Conservation (phyloP, 352 stramenopile genomes). For the Globisporangium parvum region DNA sequence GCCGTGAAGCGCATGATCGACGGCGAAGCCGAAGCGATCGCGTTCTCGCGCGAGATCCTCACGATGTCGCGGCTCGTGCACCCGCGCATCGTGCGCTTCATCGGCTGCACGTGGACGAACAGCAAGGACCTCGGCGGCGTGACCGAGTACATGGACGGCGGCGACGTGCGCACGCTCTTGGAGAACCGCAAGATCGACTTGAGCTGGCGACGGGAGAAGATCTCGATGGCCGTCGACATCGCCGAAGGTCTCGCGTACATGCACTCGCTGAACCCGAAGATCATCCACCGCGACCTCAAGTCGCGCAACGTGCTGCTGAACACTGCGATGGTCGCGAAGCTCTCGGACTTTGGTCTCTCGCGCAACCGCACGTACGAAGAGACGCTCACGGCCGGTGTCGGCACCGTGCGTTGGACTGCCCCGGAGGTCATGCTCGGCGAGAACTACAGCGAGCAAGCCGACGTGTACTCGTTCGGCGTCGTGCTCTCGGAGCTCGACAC, state of each 20-base stretch:
- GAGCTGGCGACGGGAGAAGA: slow-evolving; percentile 78
- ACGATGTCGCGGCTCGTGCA: slow-evolving; percentile 78
- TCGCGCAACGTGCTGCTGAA: slow-evolving; percentile 80
- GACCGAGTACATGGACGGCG: slow-evolving; percentile 85
- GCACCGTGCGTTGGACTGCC: slow-evolving; percentile 81
- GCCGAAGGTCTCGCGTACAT: slow-evolving; percentile 78
- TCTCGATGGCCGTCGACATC: slow-evolving; percentile 81
- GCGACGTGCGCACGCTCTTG: slow-evolving; percentile 75
- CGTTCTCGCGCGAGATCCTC: slow-evolving; percentile 76
- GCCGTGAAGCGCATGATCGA: slow-evolving; percentile 87
- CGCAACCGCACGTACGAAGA: slow-evolving; percentile 84
- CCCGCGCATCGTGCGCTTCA: slow-evolving; percentile 83
- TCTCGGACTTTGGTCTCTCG: slow-evolving; percentile 81
- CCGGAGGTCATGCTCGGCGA: slow-evolving; percentile 86
- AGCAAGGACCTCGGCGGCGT: slow-evolving; percentile 69
- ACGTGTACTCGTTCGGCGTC: slow-evolving; percentile 87
- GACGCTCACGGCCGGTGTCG: slow-evolving; percentile 75
- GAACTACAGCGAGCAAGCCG: slow-evolving; percentile 82
- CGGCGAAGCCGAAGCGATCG: slow-evolving; percentile 63
- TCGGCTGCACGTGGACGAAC: slow-evolving; percentile 80
- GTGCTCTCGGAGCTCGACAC: slow-evolving; percentile 84
- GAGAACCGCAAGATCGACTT: slow-evolving; percentile 80
- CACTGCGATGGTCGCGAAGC: slow-evolving; percentile 72
- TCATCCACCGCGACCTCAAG: slow-evolving; percentile 85
- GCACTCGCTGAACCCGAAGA: slow-evolving; percentile 74